Evolutionary conservation across 139 green algal species (phyloP), one percentile per base, ranked within the genome.

Genomic region (Closterium sp.): DNA sequence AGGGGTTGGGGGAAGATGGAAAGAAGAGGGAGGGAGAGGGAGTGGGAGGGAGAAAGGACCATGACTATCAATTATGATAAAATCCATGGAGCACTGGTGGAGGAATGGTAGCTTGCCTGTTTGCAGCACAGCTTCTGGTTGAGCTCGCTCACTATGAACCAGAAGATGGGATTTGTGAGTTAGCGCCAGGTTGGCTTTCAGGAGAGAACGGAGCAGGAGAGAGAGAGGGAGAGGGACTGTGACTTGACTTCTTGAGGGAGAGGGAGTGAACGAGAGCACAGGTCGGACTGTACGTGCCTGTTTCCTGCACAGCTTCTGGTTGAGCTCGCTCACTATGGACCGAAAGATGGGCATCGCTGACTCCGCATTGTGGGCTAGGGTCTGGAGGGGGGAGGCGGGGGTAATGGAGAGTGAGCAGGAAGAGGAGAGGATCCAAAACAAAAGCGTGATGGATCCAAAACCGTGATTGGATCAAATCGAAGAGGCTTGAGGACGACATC

Each of bases 311-410:
- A 91, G 88, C 36, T 86, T 87, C 33, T 91, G 32, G 88, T 86
- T 91, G n/a, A 91, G 88, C 12, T 91, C 88, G 33, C 35, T 91
- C 12, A 86, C 36, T 30, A 91, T 87, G 69, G 33, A 43, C 28
- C 34, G 25, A 10, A 88, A 36, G 33, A 55, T 55, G 33, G 85
- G 33, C 33, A 88, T 88, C 25, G 34, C 34, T 43, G 30, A 36
- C 19, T 55, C 85, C 1, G 85, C 85, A 19, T 76, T 76, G 55
- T 76, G 55, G 23, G 43, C 43, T 76, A 28, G 55, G 16, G 23
- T 76, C 55, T 76, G 55, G 55, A 28, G 25, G 55, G 23, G 34
- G 31, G 34, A 90, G 35, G 33, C 16, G 6, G 23, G 34, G 10
- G 34, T 86, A 28, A 10, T 32, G 34, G 76, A 85, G 76, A 85